Evolutionary conservation across 139 green algal genomes (phyloP), one percentile per base, ranked within the genome.

Genomic region (Haematococcus lacustris): DNA sequence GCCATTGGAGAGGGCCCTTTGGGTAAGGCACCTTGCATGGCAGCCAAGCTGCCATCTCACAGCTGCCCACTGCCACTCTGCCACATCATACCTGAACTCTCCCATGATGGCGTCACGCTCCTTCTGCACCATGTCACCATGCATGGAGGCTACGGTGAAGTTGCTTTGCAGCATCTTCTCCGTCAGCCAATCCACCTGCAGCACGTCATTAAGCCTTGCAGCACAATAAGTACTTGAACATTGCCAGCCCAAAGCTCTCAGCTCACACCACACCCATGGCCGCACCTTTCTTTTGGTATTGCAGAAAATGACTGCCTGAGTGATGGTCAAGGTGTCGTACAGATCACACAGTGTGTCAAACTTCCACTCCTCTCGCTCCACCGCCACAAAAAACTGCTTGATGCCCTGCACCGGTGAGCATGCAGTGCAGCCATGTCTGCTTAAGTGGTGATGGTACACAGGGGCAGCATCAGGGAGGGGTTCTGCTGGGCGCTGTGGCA

Each of bases 311-410:
- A 99, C 95, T 2, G 95, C 94, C 85, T 89, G 92, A 23, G 96
- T 98, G 87, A 99, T 97, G 76, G 95, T 99, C 50, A 99, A 86
- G 33, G 96, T 98, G 76, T 99, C 96, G 81, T 99, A 99, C 67
- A 99, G 80, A 81, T 99, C 96, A 75, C 93, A 98, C 47, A 99
- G 88, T 21, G 96, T 99, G 89, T 99, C 93, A 78, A 97, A 99
- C 83, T 99, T 99, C 96, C 96, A 99, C 83, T 98, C 96, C 87
- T 99, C 96, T 3, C 85, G 81, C 84, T 99, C 96, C 64, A 99
- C 96, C 1, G 93, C 93, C 71, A 99, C 94, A 81, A 98, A 98
- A 79, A 98, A 99, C 85, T 99, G 96, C 84, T 96, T 97, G 88
- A 99, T 99, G 76, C 96, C 96, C 88, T 92, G 78, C 37, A n/a